Conservation (phyloP, 345 rosid genomes). For the Diplotaxis tenuifolia region DNA sequence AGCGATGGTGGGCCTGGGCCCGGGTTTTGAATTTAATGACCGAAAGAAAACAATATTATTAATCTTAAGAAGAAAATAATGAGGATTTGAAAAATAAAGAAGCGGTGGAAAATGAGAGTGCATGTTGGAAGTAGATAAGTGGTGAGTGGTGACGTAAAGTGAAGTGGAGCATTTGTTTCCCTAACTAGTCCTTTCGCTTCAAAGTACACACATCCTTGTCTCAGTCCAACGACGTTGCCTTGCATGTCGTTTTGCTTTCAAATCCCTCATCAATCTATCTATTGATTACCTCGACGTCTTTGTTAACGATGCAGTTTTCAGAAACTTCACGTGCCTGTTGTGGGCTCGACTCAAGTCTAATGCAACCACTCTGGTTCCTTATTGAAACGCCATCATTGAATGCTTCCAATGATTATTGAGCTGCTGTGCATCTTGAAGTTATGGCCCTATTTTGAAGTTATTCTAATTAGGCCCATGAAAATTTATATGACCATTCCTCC, state of each 20-base stretch:
- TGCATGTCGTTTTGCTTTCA: slow-evolving; percentile 34
- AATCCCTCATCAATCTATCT: not conserved
- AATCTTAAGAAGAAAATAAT: too few species aligned
- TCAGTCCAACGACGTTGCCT: slow-evolving; percentile 29
- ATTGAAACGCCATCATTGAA: not conserved
- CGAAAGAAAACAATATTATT: not conserved
- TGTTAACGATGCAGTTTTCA: slow-evolving; percentile 14
- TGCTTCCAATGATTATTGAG: not conserved
- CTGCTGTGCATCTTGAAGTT: not conserved
- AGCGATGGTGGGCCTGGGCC: slow-evolving; percentile 33
- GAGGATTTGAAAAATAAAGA: not conserved
- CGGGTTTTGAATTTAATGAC: slow-evolving; percentile 7
- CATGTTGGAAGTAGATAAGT: slow-evolving; percentile 39
- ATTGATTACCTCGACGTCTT: slow-evolving; percentile 16
- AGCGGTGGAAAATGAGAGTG: slow-evolving; percentile 32
- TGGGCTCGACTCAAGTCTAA: not conserved
- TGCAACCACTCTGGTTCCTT: slow-evolving; percentile 3
- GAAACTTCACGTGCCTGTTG: slow-evolving; percentile 22
- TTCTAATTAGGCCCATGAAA: not conserved
- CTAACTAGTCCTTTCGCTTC: slow-evolving; percentile 8
- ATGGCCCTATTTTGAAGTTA: too few species aligned
- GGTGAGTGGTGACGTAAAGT: slow-evolving; percentile 31
- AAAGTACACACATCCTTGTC: slow-evolving; percentile 34
- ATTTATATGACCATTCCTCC: not conserved
- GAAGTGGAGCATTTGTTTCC: slow-evolving; percentile 15